Base-by-base conservation (phyloP, 306 rosid genomes). In the Cucumis melo region DNA sequence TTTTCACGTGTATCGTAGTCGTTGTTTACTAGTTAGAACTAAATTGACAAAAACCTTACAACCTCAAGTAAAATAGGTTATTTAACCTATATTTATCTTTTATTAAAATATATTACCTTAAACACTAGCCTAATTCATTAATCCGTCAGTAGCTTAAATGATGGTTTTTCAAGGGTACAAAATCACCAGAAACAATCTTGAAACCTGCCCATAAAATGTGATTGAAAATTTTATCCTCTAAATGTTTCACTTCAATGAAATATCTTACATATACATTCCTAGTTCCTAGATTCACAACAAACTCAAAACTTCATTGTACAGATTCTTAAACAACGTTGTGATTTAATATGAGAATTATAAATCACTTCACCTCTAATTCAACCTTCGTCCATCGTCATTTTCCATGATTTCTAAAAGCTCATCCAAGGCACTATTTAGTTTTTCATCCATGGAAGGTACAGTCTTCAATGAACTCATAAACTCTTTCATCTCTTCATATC, bases 391-490 rank as follows among this genome's bases (percentile, higher is more conserved):
- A 42, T 13, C 57, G 1, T 42, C 29, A 2, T 68, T 68, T 44
- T 21, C 3, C 8, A 44, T 13, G 55, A 4, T 68, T 3, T 21
- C 57, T 10, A 44, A 6, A 68, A 68, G 75, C 57, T 68, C 57
- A 68, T 68, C 75, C 2, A 68, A 68, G 32, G 75, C 56, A 44
- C 13, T 44, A 21, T 29, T 42, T 44, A 68, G 38, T 68, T 20
- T 44, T 44, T 56, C 75, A 23, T 83, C 73, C 64, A 89, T 61
- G 76, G 94, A 27, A 82, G 78, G 72, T 73, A 86, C 70, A 62
- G 80, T 72, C 88, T 82, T 88, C 75, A 89, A 48, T 61, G 87
- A 86, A 81, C 73, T 81, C 60, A 86, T 77, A 76, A 91, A 86
- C 46, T 83, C 89, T 78, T 86, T 85, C 9, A 88, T 77, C 57